Evolutionary conservation across 176 grass and related monocot species (phyloP), one percentile per base, ranked within the genome.

Genomic region (Oryza longistaminata): DNA sequence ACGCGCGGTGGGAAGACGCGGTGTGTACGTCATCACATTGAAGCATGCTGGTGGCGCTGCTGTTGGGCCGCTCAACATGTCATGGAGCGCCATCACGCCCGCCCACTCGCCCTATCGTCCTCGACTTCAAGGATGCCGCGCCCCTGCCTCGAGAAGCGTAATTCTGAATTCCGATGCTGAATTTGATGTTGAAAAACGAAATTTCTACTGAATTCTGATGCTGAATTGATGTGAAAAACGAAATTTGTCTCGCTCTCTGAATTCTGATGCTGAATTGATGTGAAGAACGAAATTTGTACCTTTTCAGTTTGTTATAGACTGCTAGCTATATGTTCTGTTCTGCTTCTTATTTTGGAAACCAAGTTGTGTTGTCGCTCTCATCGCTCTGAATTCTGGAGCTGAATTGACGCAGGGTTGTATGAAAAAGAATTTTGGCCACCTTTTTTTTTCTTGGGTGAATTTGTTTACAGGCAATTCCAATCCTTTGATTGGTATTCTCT

Each of bases 41-140:
- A 87, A n/a, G 88, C 44, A 95, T 95, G 96, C 91, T 98, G 12
- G 74, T 74, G 0, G 89, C 93, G 6, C 83, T 98, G 58, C 88
- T 91, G 35, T 82, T 85, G 1, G 96, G 96, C 0, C n/a, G n/a
- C 90, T 95, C 46, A 95, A 95, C 85, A 98, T 98, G 96, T 93
- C 96, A 0, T 98, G 96, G 96, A 95, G 87, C 87, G 96, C 96
- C 19, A 93, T 98, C 42, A 95, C n/a, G n/a, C n/a, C 96, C 17
- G 96, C 96, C 13, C 96, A 8, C 91, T 98, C 11, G 93, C 89
- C 19, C 96, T 98, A 92, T 98, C 79, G 93, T 98, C 0, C 89
- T 98, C 24, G 96, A 98, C 77, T 98, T 98, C 85, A 95, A 90
- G 89, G 96, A 98, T 58, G 96, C 93, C 2, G n/a, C 80, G 91